Base-by-base conservation (phyloP, 179 eudicot genomes). In the Vitellaria paradoxa region DNA sequence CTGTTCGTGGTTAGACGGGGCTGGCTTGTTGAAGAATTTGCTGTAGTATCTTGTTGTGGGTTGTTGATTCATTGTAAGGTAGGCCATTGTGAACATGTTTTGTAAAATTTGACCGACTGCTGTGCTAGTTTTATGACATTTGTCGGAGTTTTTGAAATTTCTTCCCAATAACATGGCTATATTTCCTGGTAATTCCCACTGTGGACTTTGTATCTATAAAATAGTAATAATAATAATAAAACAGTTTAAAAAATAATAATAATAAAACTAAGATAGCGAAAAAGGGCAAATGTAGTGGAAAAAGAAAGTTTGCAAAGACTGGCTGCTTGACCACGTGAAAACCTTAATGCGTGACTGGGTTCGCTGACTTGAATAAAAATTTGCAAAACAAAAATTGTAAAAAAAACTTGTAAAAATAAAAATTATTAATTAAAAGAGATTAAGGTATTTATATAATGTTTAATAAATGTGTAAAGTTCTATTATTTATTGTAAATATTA, bases 1-100 rank as follows among this genome's bases (percentile, higher is more conserved):
- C 98, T 65, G 87, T 93, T 55, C 99, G 98, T 61, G 89, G 88
- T 60, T 95, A 90, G 82, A 24, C 37, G 52, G 45, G 9, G 52
- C 47, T 59, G 49, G 59, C 37, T 68, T 26, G 12, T 60, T 23
- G 3, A n/a, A 6, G 47, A 2, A 23, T 70, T 20, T 30, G 6
- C 70, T 0, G 0, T 42, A 46, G n/a, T n/a, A n/a, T n/a, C n/a
- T n/a, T 4, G n/a, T 24, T 10, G 56, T 68, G 17, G 2, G 24
- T 23, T n/a, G n/a, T n/a, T 52, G 6, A 18, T 12, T 4, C 12
- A 21, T 63, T 18, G 49, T 56, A 21, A 10, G 9, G 1, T 24
- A 14, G 21, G 59, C 81, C 55, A 40, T 14, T 63, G 64, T 70
- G 68, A 63, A 70, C 76, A 62, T 20, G 53, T 71, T 20, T 11